phyloP scores from a whole-genome alignment of 306 rosid species.

The Parietaria judaica region DNA sequence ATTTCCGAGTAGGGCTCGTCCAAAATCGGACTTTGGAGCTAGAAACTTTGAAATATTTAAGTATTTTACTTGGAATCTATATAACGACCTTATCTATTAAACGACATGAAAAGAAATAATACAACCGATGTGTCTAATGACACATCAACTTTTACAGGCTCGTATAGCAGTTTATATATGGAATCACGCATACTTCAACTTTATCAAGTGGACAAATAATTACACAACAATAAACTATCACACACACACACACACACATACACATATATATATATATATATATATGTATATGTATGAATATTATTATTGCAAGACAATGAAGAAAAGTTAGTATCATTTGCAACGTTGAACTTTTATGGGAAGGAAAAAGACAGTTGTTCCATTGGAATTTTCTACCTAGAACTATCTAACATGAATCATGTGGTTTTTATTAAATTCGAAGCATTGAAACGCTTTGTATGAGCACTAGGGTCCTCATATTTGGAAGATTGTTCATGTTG shows the following conservation, averaged over 20 bases:
- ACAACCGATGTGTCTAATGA: no score
- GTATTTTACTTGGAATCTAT: no score
- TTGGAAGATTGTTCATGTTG: conserved; percentile 10
- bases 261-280: not conserved
- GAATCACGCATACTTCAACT: no score
- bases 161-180: no score
- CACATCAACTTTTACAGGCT: no score
- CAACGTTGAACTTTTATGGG: not conserved
- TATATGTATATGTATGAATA: not conserved
- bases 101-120: no score
- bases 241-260: not conserved
- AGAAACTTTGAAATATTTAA: no score
- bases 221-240: no score
- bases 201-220: no score
- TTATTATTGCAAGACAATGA: not conserved
- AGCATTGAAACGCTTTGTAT: not conserved
- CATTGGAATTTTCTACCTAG: not conserved
- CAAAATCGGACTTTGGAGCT: no score
- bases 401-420: not conserved
- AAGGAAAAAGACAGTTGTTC: not conserved
- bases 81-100: no score
- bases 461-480: not conserved
- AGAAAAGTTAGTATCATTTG: not conserved
- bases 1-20: no score
- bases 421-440: not conserved